phyloP scores from a whole-genome alignment of 208 protist genomes.

The Trypanosomatidae sp. region DNA sequence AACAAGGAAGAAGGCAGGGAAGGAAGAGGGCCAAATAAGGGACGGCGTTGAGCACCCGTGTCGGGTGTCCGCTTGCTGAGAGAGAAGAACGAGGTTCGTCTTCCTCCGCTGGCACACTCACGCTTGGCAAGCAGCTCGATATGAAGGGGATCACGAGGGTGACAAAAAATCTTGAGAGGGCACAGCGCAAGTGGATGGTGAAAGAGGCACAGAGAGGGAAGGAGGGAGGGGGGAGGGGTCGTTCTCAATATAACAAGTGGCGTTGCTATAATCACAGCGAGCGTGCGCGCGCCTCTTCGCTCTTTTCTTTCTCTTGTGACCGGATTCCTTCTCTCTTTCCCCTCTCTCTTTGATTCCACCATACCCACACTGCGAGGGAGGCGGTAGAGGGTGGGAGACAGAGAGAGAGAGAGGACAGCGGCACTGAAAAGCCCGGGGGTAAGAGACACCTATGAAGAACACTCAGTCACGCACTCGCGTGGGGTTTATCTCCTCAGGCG shows the following conservation, averaged over 20 bases:
- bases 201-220: constrained; percentile 1
- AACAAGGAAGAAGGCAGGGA: not conserved
- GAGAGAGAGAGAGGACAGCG: not conserved
- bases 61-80: not conserved
- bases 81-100: not conserved
- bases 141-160: not conserved
- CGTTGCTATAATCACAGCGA: not conserved
- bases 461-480: not conserved
- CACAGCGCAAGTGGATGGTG: not conserved
- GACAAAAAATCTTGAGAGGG: not conserved
- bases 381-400: not conserved
- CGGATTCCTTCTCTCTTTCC: not conserved
- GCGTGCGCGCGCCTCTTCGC: not conserved
- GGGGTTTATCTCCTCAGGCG: not conserved
- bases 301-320: not conserved
- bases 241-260: not conserved
- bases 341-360: not conserved
- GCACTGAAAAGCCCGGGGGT: not conserved
- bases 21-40: not conserved
- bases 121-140: not conserved
- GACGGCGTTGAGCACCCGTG: not conserved
- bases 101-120: not conserved
- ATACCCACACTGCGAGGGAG: not conserved
- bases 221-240: not conserved
- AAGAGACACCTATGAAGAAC: not conserved